Percentiles rank a stretch among this genome's conserved stretches.
These are phyloP conservation scores for Penicillium expansum DNA, from an alignment of 2,329 filamentous ascomycete species.

Conservation along the genomic window DNA sequence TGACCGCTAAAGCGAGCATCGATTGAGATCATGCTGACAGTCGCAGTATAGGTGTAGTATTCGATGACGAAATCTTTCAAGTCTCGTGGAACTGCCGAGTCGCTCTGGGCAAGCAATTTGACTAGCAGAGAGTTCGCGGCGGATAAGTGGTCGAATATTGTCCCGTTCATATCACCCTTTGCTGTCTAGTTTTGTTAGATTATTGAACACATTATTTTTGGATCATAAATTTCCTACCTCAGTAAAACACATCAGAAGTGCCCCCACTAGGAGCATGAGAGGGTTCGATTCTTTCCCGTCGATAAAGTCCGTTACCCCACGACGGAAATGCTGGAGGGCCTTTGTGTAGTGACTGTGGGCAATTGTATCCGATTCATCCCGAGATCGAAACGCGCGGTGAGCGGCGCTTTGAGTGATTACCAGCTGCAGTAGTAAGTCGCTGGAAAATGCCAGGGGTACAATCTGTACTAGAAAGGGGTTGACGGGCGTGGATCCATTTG, in stretches of 20 bases:
- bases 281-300: conserved; percentile 32
- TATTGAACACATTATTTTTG: not conserved
- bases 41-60: conserved; percentile 50
- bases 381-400: conserved; percentile 31
- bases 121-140: conserved; percentile 46
- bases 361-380: conserved; percentile 30
- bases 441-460: conserved; percentile 48
- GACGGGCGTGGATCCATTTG: conserved; percentile 47
- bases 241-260: conserved; percentile 48
- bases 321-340: conserved; percentile 29
- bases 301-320: conserved; percentile 31
- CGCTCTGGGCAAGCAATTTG: conserved; percentile 36
- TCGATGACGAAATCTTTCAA: conserved; percentile 49
- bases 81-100: conserved; percentile 35
- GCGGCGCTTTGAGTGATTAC: conserved; percentile 46
- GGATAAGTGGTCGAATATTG: conserved; percentile 48
- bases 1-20: conserved; percentile 31
- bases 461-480: conserved; percentile 50
- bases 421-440: conserved; percentile 47
- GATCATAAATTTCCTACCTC: conserved; percentile 37
- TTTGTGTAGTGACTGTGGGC: conserved; percentile 33
- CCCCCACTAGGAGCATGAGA: conserved; percentile 46
- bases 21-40: conserved; percentile 50
- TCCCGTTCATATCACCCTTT: conserved; percentile 48
- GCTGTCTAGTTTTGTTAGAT: conserved; percentile 31